Percentiles rank a stretch among this genome's conserved stretches.
Evolutionary conservation across 225 moss, liverwort and hornwort genomes (phyloP).

Genomic region (Thuidium tamariscinum): DNA sequence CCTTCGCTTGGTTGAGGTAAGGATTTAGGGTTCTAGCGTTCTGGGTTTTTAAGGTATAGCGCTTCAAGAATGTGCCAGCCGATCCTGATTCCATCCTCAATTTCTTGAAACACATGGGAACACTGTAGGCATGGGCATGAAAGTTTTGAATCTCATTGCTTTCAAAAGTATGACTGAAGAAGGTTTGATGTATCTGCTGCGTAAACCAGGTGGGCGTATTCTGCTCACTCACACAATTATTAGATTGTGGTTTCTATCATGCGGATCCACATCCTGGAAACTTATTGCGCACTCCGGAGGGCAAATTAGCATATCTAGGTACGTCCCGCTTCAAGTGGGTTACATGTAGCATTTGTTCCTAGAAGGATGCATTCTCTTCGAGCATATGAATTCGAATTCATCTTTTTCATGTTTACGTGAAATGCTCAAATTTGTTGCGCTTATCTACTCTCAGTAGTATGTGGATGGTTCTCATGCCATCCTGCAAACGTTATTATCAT

Average conservation of each 20-base stretch:
- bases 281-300: conserved; percentile 85
- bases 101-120: neutral
- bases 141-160: neutral
- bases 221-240: conserved; percentile 76
- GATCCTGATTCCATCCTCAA: neutral
- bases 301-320: conserved; percentile 93
- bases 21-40: neutral
- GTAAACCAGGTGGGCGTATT: conserved; percentile 70
- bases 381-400: neutral
- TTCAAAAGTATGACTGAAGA: neutral
- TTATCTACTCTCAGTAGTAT: neutral
- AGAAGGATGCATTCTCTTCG: neutral
- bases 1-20: conserved; percentile 82
- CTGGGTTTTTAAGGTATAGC: neutral
- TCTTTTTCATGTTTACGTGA: neutral
- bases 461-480: neutral
- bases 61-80: neutral
- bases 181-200: neutral
- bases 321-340: neutral
- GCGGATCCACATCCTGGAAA: conserved; percentile 96
- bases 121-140: neutral
- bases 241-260: conserved; percentile 95
- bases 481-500: neutral
- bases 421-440: neutral
- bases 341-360: neutral